phyloP scores from a whole-genome alignment of 2,329 filamentous ascomycete genomes.

The Alternaria gansuensis region DNA sequence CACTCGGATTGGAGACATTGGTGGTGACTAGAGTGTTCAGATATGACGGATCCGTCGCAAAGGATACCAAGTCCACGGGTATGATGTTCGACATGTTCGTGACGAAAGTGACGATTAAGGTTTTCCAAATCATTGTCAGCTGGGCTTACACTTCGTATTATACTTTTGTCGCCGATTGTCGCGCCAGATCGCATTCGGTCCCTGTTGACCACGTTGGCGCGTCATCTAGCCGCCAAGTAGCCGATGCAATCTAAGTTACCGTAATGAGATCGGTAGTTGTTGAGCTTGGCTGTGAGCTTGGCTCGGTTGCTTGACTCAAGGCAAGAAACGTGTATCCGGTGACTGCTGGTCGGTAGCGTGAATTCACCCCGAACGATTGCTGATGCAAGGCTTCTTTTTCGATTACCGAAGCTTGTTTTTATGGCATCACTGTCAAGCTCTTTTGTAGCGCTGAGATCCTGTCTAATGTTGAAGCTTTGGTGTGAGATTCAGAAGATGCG shows the following conservation, averaged over 20 bases:
- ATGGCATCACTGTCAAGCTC: neutral
- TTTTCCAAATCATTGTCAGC: neutral
- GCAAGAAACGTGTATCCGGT: neutral
- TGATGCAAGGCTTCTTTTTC: neutral
- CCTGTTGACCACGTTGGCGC: neutral
- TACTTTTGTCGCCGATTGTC: neutral
- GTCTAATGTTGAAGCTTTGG: neutral
- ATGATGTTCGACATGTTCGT: slow-evolving; percentile 43
- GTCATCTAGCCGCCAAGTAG: slow-evolving; percentile 5
- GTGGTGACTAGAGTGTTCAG: slow-evolving; percentile 41
- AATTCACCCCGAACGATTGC: neutral
- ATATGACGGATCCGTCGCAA: slow-evolving; percentile 45
- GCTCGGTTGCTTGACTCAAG: slow-evolving; percentile 3
- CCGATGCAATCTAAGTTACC: neutral
- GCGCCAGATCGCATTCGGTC: slow-evolving; percentile 1
- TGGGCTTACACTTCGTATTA: neutral
- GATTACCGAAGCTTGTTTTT: neutral
- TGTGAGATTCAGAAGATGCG: neutral
- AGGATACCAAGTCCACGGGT: slow-evolving; percentile 44
- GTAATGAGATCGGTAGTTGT: slow-evolving; percentile 3
- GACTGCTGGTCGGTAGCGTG: neutral
- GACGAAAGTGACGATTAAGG: slow-evolving; percentile 28
- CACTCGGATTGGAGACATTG: slow-evolving; percentile 44
- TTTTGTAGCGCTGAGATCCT: neutral
- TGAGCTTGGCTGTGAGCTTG: slow-evolving; percentile 2